Evolutionary conservation across 257 asterid genomes (phyloP), one percentile per base, ranked within the genome.

Genomic region (Anisodus tanguticus): DNA sequence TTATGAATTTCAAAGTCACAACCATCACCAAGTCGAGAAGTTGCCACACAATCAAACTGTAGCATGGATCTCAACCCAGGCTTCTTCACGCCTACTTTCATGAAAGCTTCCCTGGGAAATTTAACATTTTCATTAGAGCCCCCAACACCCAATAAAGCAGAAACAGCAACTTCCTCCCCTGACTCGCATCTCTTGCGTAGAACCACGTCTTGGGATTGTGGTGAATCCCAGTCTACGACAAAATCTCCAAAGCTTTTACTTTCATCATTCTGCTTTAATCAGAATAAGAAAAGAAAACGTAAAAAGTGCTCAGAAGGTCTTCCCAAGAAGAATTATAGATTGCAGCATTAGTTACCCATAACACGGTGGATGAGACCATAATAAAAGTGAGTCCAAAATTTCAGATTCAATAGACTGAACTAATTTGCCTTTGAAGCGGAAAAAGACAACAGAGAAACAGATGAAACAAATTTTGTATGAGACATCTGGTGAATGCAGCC

Each of bases 11-110:
- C 84, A 84, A 94, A 84, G 76, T 86, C 87, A 63, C 92, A 87
- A 51, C 83, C 85, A 35, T 69, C 81, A 45, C 79, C 87, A 76
- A 88, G 90, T 84, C 62, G 87, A 31, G 88, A 89, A 60, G 88
- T 89, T 70, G 93, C 97, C 68, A 87, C 87, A 82, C 98, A 96
- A 85, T 94, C 97, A 84, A 96, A 96, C 89, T 91, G 95, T 93
- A 93, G 87, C 89, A 96, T 88, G 71, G 95, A 94, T 89, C 88
- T 91, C 88, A 93, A 78, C 51, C 94, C 91, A 76, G 97, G 97
- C 90, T 93, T 96, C 85, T 92, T 96, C 80, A 96, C 82, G 84
- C 99, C 92, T 59, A 96, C 91, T 90, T 96, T 96, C 91, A 96
- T 79, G 90, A 88, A 85, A 81, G 97, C 93, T 81, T 94, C 91